phyloP scores from a whole-genome alignment of 2,329 filamentous ascomycete genomes.

The Beauveria scarabaeidicola region DNA sequence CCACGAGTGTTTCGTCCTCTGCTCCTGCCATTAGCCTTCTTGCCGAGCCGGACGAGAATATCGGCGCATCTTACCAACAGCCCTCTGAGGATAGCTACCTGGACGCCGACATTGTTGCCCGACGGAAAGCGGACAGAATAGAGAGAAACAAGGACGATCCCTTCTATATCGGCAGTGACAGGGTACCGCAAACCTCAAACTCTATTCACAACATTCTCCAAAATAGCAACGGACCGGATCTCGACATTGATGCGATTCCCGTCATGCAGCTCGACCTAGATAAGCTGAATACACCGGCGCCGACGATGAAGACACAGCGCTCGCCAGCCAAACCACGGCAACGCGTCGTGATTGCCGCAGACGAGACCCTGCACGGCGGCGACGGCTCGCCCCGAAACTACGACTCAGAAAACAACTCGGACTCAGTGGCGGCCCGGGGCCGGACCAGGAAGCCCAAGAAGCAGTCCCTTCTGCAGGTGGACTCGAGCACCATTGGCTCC shows the following conservation, averaged over 20 bases:
- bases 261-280: slow-evolving; percentile 87
- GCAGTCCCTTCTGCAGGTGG: slow-evolving; percentile 66
- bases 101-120: slow-evolving; percentile 65
- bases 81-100: slow-evolving; percentile 55
- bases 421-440: slow-evolving; percentile 38
- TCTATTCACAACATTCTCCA: slow-evolving; percentile 71
- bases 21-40: slow-evolving; percentile 47
- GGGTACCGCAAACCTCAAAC: slow-evolving; percentile 56
- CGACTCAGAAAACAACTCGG: slow-evolving; percentile 46
- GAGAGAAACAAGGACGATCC: slow-evolving; percentile 89
- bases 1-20: slow-evolving; percentile 41
- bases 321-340: slow-evolving; percentile 39
- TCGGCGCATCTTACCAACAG: slow-evolving; percentile 49
- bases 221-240: slow-evolving; percentile 62
- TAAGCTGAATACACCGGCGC: slow-evolving; percentile 29
- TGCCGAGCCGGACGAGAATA: slow-evolving; percentile 41
- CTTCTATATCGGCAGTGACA: slow-evolving; percentile 69
- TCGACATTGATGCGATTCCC: slow-evolving; percentile 91
- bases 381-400: slow-evolving; percentile 39
- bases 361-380: slow-evolving; percentile 60
- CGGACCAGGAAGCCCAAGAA: slow-evolving; percentile 47
- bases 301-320: slow-evolving; percentile 24
- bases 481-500: slow-evolving; percentile 71
- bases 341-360: slow-evolving; percentile 59
- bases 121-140: slow-evolving; percentile 64